phyloP scores from a whole-genome alignment of 768 basidiomycete genomes.

The Lactifluus pinguis region DNA sequence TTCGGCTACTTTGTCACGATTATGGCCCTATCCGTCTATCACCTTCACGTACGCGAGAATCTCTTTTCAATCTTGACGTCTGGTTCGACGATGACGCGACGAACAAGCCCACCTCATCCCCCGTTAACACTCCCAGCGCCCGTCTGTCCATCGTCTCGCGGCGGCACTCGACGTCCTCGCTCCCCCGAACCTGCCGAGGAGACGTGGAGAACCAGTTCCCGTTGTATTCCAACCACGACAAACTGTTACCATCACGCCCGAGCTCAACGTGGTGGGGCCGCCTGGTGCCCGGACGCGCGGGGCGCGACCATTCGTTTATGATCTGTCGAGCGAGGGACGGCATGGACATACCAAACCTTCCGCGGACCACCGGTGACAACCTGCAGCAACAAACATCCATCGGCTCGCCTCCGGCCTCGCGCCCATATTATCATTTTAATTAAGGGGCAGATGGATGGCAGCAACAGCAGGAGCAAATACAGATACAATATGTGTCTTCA shows the following conservation, averaged over 20 bases:
- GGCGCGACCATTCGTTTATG: constrained; percentile 4
- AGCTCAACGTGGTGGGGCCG: neutral
- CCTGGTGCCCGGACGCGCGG: neutral
- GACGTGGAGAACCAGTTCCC: neutral
- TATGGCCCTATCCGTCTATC: constrained; percentile 37
- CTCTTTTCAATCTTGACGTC: constrained; percentile 43
- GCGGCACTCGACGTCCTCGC: neutral
- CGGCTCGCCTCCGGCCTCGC: neutral
- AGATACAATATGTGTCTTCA: neutral
- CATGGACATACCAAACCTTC: neutral
- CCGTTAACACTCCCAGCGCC: constrained; percentile 13
- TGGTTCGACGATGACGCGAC: constrained; percentile 39
- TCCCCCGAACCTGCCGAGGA: neutral
- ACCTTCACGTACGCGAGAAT: constrained; percentile 32
- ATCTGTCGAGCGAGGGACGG: neutral
- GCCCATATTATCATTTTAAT: neutral
- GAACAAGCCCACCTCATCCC: neutral
- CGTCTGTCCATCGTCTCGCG: neutral
- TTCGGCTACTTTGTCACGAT: constrained; percentile 48
- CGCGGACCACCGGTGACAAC: neutral
- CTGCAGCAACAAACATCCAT: neutral
- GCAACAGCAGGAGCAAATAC: neutral
- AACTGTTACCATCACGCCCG: neutral
- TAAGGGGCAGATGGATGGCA: neutral
- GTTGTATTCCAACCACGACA: neutral